Conservation (phyloP, 225 moss, liverwort and hornwort species). For the Straminergon stramineum region DNA sequence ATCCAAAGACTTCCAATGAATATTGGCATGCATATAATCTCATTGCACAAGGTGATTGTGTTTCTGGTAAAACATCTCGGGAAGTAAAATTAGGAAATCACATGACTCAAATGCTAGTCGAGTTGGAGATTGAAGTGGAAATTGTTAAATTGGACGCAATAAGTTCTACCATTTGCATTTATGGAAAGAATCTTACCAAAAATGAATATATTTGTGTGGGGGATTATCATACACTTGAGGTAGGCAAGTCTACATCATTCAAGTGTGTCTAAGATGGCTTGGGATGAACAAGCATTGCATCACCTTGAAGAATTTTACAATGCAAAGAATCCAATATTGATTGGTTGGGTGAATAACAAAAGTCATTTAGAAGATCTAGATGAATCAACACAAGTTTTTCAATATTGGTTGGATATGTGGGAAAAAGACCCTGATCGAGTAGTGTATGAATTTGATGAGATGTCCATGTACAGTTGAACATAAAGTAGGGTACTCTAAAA, state of each 20-base stretch:
- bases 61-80: accelerated
- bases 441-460: background rate
- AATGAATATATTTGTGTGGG: background rate
- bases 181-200: too few species aligned
- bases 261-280: accelerated
- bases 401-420: background rate
- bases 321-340: too few species aligned
- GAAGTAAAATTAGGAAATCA: background rate
- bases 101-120: background rate
- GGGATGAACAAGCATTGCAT: background rate
- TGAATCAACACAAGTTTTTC: background rate
- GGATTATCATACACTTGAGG: background rate
- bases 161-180: background rate
- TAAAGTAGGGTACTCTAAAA: too few species aligned
- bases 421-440: accelerated
- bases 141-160: background rate
- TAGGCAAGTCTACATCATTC: background rate
- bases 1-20: accelerated
- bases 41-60: background rate
- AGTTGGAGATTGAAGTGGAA: background rate
- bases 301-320: background rate
- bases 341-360: accelerated
- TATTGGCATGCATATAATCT: background rate
- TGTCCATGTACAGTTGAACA: background rate
- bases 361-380: background rate